Conservation (phyloP, 2,329 filamentous ascomycete species). For the Sphaerulina vaccinii region DNA sequence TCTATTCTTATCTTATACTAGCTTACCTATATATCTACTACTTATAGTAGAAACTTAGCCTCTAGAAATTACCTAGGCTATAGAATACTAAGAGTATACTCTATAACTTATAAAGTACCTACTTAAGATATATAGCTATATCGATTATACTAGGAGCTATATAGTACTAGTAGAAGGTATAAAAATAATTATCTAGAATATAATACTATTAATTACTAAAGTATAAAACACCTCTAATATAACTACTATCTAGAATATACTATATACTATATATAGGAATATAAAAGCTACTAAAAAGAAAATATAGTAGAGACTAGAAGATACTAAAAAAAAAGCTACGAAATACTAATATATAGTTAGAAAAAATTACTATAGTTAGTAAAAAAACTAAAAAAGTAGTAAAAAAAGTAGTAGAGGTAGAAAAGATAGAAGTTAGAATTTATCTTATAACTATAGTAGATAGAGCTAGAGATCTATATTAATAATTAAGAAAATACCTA, state of each 20-base stretch:
- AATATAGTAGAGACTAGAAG: background rate
- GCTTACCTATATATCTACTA: too few species aligned
- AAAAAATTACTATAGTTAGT: background rate
- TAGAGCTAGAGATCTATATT: conserved; percentile 5
- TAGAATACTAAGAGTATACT: background rate
- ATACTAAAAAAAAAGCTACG: background rate
- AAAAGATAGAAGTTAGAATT: background rate
- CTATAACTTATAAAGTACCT: too few species aligned
- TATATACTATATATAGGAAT: too few species aligned
- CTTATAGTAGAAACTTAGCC: background rate
- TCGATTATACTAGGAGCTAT: background rate
- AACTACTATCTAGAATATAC: background rate
- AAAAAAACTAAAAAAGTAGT: too few species aligned
- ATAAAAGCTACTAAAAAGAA: too few species aligned
- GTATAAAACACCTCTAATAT: background rate
- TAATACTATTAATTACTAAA: background rate
- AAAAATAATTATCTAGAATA: background rate
- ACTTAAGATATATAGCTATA: background rate
- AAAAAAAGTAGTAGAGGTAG: background rate
- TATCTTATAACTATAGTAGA: conserved; percentile 4
- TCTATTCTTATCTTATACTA: too few species aligned
- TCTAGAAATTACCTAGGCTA: background rate
- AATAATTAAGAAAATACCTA: conserved; percentile 2
- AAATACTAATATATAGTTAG: background rate
- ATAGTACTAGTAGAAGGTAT: background rate